Evolutionary conservation across 768 basidiomycete genomes (phyloP), one percentile per base, ranked within the genome.

Genomic region (Collybiopsis confluens): DNA sequence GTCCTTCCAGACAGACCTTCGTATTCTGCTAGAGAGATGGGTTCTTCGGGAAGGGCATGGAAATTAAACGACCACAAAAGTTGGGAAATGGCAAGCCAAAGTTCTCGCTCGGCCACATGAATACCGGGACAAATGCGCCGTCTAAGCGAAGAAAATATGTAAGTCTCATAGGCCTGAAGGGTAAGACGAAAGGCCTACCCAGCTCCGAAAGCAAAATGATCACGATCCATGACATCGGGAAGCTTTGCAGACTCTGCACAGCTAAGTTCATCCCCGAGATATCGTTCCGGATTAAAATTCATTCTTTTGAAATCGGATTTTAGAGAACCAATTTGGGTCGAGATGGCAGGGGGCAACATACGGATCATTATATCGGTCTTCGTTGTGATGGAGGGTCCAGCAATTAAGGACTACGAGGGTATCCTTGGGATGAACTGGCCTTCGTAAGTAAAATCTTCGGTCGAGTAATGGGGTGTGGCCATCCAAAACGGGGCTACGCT

Each of bases 191-290:
- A 15, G 2, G 60, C 67, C 3, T 52, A 70, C 69, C 71, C 71
- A 0, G 65, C 68, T 15, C 71, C 71, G 46, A 72, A 72, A 11
- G 63, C 53, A 68, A 68, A 72, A 42, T 72, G 69, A 52, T 72
- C 71, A 7, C 71, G 59, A 10, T 68, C 60, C 56, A 58, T 55
- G 4, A 62, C 57, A 48, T 70, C 54, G 8, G 60, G 11, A 11
- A 65, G 65, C 13, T 68, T 66, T 16, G 69, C 62, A 0, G 69
- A 70, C 52, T 71, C 69, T 0, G 64, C 62, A 30, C 56, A 61
- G 27, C 59, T 64, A 23, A 64, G 55, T 1, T 58, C 42, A 49
- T 72, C 65, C 11, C 58, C 65, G 2, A 72, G 23, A 59, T 66
- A 72, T 18, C 71, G 65, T 26, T 72, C 70, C 3, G 71, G 70